Conservation (phyloP, 2,329 filamentous ascomycete genomes). For the Botryotinia calthae region DNA sequence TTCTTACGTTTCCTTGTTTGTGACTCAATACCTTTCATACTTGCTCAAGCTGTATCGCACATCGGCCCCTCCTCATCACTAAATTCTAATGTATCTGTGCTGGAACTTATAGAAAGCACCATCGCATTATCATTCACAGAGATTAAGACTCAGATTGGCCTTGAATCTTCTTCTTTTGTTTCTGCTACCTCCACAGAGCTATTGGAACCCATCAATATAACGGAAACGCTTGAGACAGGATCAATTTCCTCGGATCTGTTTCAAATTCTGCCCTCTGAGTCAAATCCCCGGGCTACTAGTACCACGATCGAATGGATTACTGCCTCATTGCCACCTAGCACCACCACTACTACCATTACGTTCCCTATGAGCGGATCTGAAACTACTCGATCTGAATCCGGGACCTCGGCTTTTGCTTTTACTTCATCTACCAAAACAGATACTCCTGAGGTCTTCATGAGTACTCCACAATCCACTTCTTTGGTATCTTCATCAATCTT, state of each 20-base stretch:
- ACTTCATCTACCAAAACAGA: background rate
- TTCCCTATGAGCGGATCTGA: background rate
- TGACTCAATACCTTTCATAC: background rate
- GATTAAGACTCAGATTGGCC: background rate
- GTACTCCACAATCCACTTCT: background rate
- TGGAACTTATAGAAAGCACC: background rate
- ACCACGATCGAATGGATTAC: background rate
- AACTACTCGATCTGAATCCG: background rate
- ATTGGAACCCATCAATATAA: background rate
- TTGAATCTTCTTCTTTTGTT: background rate
- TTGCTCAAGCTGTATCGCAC: background rate
- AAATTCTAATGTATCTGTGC: background rate
- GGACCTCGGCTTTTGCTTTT: background rate
- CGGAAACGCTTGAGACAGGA: background rate
- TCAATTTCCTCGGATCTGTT: background rate
- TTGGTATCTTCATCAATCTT: background rate
- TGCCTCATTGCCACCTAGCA: background rate
- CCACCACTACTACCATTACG: background rate
- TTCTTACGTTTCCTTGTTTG: background rate
- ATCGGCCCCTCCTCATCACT: background rate
- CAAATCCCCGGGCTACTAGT: background rate
- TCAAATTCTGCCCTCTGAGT: background rate
- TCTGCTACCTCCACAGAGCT: background rate
- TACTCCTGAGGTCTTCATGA: background rate
- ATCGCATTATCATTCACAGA: no score